phyloP scores from a whole-genome alignment of 2,329 filamentous ascomycete genomes.

The Aureobasidium vineae region DNA sequence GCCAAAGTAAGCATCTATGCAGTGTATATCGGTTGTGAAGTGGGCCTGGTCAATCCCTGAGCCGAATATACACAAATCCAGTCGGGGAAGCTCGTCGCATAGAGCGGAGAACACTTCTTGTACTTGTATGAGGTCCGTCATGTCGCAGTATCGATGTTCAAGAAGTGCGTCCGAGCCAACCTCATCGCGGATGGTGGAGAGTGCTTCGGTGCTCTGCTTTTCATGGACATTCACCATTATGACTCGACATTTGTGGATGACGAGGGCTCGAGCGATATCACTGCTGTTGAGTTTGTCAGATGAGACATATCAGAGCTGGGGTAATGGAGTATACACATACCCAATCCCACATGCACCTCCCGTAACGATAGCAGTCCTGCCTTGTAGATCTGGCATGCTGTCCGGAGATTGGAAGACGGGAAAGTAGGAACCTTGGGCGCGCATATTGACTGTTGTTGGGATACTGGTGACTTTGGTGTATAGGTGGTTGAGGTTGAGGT shows the following conservation, averaged over 20 bases:
- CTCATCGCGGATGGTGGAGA: slow-evolving; percentile 38
- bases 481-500: slow-evolving; percentile 70
- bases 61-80: slow-evolving; percentile 47
- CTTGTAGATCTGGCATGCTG: slow-evolving; percentile 23
- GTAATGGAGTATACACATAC: not conserved
- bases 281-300: slow-evolving; percentile 9
- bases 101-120: slow-evolving; percentile 43
- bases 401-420: slow-evolving; percentile 23
- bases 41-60: slow-evolving; percentile 48
- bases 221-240: slow-evolving; percentile 39
- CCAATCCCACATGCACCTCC: slow-evolving; percentile 29
- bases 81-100: slow-evolving; percentile 39
- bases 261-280: slow-evolving; percentile 31
- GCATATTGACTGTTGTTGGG: not conserved
- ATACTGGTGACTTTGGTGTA: slow-evolving; percentile 63
- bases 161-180: slow-evolving; percentile 35
- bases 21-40: slow-evolving; percentile 41
- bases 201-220: slow-evolving; percentile 44
- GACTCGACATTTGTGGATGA: slow-evolving; percentile 30
- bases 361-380: slow-evolving; percentile 27
- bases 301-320: not conserved
- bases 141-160: slow-evolving; percentile 46
- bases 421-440: slow-evolving; percentile 13
- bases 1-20: slow-evolving; percentile 44
- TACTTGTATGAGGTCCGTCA: slow-evolving; percentile 43